phyloP scores from a whole-genome alignment of 352 stramenopile genomes.

The Thalassiosira mediterranea region DNA sequence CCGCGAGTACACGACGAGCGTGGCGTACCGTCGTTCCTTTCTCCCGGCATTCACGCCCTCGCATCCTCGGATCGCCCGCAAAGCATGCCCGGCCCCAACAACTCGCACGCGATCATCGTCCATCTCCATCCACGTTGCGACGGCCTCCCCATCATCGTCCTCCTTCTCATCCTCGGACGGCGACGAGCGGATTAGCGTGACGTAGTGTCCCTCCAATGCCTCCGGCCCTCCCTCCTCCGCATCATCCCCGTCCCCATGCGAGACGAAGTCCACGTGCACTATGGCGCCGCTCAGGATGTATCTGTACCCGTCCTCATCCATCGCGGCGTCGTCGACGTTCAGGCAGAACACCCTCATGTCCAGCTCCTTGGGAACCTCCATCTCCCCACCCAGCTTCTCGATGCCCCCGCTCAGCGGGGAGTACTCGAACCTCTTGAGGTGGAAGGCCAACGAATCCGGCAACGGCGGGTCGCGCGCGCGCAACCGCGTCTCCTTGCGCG shows the following conservation, averaged over 20 bases:
- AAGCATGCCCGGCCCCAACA: conserved; percentile 5
- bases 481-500: conserved; percentile 50
- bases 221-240: conserved; percentile 19
- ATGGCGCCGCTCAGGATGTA: conserved; percentile 44
- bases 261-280: conserved; percentile 39
- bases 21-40: conserved; percentile 38
- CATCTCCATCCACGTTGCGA: conserved; percentile 36
- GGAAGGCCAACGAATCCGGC: conserved; percentile 39
- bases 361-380: conserved; percentile 39
- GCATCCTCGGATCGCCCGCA: no score
- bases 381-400: conserved; percentile 15
- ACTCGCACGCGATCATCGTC: conserved; percentile 30
- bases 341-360: conserved; percentile 36
- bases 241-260: conserved; percentile 5
- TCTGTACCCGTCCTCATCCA: conserved; percentile 4
- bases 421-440: conserved; percentile 51
- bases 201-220: conserved; percentile 47
- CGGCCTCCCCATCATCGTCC: background rate
- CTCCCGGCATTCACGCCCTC: no score
- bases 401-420: conserved; percentile 13
- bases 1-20: conserved; percentile 43
- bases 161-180: background rate
- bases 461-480: conserved; percentile 30
- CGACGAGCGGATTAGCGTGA: conserved; percentile 27
- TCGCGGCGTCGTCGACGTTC: background rate